Evolutionary conservation across 1,284 basidiomycete genomes (phyloP), one percentile per base, ranked within the genome.

Genomic region (Cystobasidium slooffiae): DNA sequence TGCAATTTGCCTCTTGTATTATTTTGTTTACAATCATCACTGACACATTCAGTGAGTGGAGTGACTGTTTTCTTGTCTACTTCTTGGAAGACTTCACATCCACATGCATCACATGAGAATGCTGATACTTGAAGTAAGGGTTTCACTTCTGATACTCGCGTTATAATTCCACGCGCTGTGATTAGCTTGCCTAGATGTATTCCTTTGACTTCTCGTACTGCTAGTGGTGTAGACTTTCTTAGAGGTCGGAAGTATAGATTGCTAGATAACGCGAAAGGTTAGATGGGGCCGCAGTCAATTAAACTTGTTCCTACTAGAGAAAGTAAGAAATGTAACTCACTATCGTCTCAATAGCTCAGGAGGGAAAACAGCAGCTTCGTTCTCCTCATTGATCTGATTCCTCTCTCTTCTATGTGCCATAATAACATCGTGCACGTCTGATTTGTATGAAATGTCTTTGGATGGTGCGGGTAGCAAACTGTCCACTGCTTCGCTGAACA

Each of bases 81-180:
- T 80, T 99, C 94, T 83, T 99, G 94, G 86, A 99, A 99, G 47
- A 96, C 96, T 83, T 99, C 97, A 64, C 93, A 93, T 61, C 97
- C 97, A 82, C 97, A 99, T 66, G 93, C 90, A 82, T 99, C 97
- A 84, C 97, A 99, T 0, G 97, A 97, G 83, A 98, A 99, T 41
- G 96, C 97, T 83, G 97, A 97, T 81, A 99, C 95, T 78, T 93
- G 90, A 14, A 99, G 88, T 44, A 97, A 89, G 9, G 97, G 97
- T 81, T 99, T 99, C 81, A 99, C 97, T 86, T 99, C 97, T 8
- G 94, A 97, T 3, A 99, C 94, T 72, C 97, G 93, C 20, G 95
- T 99, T 66, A 99, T 94, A 79, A 99, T 98, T 63, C 96, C 97
- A 56, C 96, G 91, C 76, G 97, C 91, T 22, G 94, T 97, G 82